phyloP scores from a whole-genome alignment of 2,329 filamentous ascomycete genomes.

The Lachnellula hyalina region DNA sequence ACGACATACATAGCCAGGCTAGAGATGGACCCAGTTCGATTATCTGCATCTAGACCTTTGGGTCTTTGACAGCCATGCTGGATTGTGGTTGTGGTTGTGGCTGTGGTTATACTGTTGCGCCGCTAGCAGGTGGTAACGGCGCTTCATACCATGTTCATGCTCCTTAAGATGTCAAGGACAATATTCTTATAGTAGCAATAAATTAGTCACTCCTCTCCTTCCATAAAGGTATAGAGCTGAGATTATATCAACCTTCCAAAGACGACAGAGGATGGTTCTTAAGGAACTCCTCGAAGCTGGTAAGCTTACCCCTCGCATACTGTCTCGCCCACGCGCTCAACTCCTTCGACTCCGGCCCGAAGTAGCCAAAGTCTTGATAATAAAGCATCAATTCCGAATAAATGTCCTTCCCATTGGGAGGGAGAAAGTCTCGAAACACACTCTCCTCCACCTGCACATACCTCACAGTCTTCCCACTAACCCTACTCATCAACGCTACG shows the following conservation, averaged over 20 bases:
- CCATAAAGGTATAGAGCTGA: no score
- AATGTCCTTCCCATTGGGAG: constrained; percentile 11
- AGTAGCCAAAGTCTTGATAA: constrained; percentile 34
- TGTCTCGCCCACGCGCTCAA: constrained; percentile 29
- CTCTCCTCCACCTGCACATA: constrained; percentile 13
- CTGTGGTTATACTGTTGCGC: no score
- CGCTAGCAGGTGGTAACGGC: no score
- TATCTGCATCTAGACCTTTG: no score
- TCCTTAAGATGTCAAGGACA: no score
- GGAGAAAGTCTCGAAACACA: constrained; percentile 8
- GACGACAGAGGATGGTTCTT: constrained; percentile 20
- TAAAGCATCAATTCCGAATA: constrained; percentile 22
- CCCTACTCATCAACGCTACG: constrained; percentile 28
- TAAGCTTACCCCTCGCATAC: constrained; percentile 28
- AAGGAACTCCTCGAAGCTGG: constrained; percentile 34
- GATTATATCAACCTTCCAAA: background rate
- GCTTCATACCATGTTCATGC: no score
- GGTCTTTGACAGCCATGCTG: no score
- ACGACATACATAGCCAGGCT: no score
- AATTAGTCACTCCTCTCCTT: no score
- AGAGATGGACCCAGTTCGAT: no score
- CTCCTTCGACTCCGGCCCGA: constrained; percentile 29
- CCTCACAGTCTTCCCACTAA: constrained; percentile 29
- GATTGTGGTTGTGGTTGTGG: no score
- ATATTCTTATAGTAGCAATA: no score